Percentiles rank a stretch among this genome's conserved stretches.
phyloP scores from a whole-genome alignment of 352 stramenopile genomes.

The Globisporangium heterothallicum region DNA sequence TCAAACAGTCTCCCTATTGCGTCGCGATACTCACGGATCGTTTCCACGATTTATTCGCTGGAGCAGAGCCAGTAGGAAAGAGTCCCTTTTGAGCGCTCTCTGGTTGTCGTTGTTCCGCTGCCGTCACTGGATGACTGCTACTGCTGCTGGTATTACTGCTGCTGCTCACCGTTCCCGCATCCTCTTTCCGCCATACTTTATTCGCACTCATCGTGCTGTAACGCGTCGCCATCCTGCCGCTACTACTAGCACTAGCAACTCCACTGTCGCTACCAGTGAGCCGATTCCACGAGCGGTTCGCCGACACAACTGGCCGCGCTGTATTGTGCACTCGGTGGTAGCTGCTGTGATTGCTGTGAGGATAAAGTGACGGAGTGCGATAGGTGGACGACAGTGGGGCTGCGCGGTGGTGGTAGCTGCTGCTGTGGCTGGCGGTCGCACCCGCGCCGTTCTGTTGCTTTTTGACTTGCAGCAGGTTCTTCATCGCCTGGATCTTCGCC shows the following conservation, averaged over 20 bases:
- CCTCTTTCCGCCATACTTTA: slow-evolving; percentile 48
- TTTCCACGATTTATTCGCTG: slow-evolving; percentile 28
- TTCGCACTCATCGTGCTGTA: slow-evolving; percentile 29
- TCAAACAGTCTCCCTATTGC: background rate
- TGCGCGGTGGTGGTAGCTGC: background rate
- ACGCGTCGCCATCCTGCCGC: background rate
- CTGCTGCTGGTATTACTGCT: background rate
- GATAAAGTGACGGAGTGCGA: background rate
- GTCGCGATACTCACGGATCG: slow-evolving; percentile 15
- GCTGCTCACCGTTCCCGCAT: background rate
- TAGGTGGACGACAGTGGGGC: background rate
- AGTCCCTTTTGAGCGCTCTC: background rate
- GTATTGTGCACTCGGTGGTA: background rate
- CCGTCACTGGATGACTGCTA: no score
- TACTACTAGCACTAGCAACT: no score
- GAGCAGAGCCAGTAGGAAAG: background rate
- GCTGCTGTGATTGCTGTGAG: background rate
- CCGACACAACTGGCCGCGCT: slow-evolving; percentile 12
- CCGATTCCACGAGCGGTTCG: slow-evolving; percentile 46
- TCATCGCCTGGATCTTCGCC: slow-evolving; percentile 80
- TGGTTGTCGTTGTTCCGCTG: background rate
- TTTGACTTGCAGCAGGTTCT: slow-evolving; percentile 66
- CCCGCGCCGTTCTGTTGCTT: slow-evolving; percentile 3
- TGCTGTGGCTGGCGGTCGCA: slow-evolving; percentile 1
- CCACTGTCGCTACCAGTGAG: slow-evolving; percentile 5